Evolutionary conservation across 306 rosid genomes (phyloP), one percentile per base, ranked within the genome.

Genomic region (Adenanthera pavonina): DNA sequence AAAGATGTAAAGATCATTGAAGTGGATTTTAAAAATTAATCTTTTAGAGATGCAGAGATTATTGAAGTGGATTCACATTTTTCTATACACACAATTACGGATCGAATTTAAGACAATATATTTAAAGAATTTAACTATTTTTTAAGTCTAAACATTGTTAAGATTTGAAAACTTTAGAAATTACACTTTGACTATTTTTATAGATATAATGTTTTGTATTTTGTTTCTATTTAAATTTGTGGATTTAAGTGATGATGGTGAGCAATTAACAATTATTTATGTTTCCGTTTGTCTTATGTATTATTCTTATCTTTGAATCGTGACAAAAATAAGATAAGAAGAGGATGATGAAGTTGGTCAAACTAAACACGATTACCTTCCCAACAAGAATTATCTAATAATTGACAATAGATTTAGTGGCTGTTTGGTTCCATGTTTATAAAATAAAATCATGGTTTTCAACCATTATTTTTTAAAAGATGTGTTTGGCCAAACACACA

Each of bases 281-380:
- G 20, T 38, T 66, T 38, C 41, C 3, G 2, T 19, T 56, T n/a
- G 34, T n/a, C 43, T 8, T 4, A 0, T 66, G 13, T 66, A 17
- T 9, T 67, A n/a, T 66, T 65, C 25, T 14, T 38, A 14, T 66
- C 30, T 66, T 66, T 66, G 2, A 65, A 66, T 1, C 48, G 14
- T 66, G 71, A 38, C 30, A 66, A 7, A 66, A 7, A 36, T 66
- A 41, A 67, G 49, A 40, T 7, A 9, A 19, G 30, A 8, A 68
- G 43, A 69, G 36, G 35, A 69, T 69, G 53, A 69, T 43, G 16
- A 43, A 17, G 73, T 69, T n/a, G 53, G 73, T 69, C 73, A 43
- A 67, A 69, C 73, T 13, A 69, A 69, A 41, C 73, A 38, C 53
- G 7, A 7, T 66, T 2, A 41, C 34, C 19, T 15, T 19, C 61